phyloP scores from a whole-genome alignment of 805 yeast species.

The Myxozyma sirexii region DNA sequence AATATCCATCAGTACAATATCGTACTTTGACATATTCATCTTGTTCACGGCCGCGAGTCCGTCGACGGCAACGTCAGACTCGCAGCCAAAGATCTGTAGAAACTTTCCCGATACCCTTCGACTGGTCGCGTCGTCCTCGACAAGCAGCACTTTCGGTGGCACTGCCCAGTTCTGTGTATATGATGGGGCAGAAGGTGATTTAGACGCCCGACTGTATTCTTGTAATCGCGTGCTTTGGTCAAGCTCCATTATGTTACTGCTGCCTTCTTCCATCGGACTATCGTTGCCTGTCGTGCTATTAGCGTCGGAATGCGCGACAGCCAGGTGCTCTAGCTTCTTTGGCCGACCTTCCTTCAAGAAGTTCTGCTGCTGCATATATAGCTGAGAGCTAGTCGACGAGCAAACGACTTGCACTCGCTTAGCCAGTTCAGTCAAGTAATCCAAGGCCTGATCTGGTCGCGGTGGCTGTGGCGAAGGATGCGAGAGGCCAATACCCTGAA shows the following conservation, averaged over 20 bases:
- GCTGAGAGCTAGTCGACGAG: constrained; percentile 32
- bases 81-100: constrained; percentile 83
- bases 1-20: constrained; percentile 59
- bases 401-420: constrained; percentile 31
- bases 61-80: constrained; percentile 89
- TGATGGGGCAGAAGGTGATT: constrained; percentile 24
- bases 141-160: constrained; percentile 55
- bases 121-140: constrained; percentile 63
- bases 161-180: constrained; percentile 37
- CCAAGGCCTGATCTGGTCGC: constrained; percentile 24
- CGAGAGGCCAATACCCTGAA: constrained; percentile 16
- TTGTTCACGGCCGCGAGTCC: constrained; percentile 84
- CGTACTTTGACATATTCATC: constrained; percentile 68
- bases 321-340: constrained; percentile 16
- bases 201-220: constrained; percentile 23
- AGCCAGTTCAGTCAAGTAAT: constrained; percentile 28
- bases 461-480: constrained; percentile 7
- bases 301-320: constrained; percentile 11
- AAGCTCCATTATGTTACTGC: constrained; percentile 12
- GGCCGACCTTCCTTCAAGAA: constrained; percentile 28
- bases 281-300: constrained; percentile 22
- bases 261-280: constrained; percentile 19
- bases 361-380: constrained; percentile 33
- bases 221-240: constrained; percentile 11
- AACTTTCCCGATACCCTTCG: constrained; percentile 82